phyloP scores from a whole-genome alignment of 257 asterid genomes.

The Solanum pinnatisectum region DNA sequence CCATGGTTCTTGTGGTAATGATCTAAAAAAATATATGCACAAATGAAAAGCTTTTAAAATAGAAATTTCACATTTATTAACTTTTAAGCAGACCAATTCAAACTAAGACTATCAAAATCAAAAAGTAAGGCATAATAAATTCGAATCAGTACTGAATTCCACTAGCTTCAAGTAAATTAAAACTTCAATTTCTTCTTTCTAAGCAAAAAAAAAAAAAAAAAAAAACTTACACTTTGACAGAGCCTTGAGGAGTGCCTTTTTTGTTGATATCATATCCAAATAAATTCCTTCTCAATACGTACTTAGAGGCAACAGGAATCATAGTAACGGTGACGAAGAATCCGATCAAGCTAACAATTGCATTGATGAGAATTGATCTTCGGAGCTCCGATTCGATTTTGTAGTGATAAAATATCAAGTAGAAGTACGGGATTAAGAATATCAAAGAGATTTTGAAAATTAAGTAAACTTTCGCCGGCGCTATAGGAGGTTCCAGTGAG shows the following conservation, averaged over 20 bases:
- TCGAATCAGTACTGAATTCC: background rate
- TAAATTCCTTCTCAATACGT: slow-evolving; percentile 62
- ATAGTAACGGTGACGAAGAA: slow-evolving; percentile 41
- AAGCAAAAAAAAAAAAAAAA: background rate
- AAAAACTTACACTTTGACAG: slow-evolving; percentile 73
- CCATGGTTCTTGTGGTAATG: background rate
- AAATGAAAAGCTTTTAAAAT: background rate
- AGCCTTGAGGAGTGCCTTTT: slow-evolving; percentile 88
- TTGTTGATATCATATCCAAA: slow-evolving; percentile 86
- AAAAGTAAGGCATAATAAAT: background rate
- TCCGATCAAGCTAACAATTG: slow-evolving; percentile 49
- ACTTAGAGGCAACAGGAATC: slow-evolving; percentile 83
- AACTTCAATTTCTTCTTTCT: background rate
- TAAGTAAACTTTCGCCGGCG: slow-evolving; percentile 46
- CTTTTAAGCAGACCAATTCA: background rate
- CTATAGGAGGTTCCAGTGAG: slow-evolving; percentile 34
- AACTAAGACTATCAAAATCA: background rate
- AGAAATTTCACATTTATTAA: background rate
- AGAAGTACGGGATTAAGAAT: slow-evolving; percentile 57
- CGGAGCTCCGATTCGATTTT: slow-evolving; percentile 50
- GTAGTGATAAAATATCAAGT: slow-evolving; percentile 47
- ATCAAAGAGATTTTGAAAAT: slow-evolving; percentile 33
- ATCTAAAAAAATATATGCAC: background rate
- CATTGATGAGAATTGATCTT: slow-evolving; percentile 52
- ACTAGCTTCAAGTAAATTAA: background rate